A percentile compares a stretch with the other conserved stretches of the same genome.
Evolutionary conservation across 768 basidiomycete species (phyloP).

Genomic region (Solioccasus polychromus): DNA sequence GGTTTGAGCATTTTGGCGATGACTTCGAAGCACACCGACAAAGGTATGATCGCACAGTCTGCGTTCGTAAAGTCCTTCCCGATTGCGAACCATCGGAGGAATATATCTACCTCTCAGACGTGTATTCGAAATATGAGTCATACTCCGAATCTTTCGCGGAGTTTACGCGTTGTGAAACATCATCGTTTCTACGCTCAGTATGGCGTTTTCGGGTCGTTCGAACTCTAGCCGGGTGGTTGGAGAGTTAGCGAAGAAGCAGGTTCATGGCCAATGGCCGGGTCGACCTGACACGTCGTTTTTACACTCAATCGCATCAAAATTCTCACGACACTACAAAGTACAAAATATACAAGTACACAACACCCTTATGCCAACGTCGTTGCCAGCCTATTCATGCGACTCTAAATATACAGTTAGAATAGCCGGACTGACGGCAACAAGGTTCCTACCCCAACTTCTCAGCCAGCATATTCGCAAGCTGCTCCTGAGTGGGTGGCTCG

Average conservation of each 20-base stretch:
- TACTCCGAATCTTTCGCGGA: background rate
- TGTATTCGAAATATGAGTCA: slow-evolving; percentile 1
- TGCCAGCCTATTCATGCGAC: no score
- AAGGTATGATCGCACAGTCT: slow-evolving; percentile 56
- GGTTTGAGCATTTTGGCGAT: slow-evolving; percentile 40
- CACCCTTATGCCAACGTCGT: no score
- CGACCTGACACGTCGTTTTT: no score
- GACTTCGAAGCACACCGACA: slow-evolving; percentile 46
- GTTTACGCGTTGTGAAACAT: no score
- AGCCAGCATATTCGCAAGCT: background rate
- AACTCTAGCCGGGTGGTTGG: no score
- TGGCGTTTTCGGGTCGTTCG: background rate
- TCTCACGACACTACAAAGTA: no score
- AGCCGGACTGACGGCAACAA: background rate
- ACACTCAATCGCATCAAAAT: no score
- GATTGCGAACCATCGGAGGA: slow-evolving; percentile 25
- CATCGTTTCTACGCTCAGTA: background rate
- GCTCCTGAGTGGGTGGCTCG: background rate
- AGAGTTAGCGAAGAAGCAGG: no score
- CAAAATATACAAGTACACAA: no score
- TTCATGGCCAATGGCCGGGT: no score
- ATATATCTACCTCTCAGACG: slow-evolving; percentile 8
- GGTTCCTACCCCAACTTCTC: background rate
- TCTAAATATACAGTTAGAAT: background rate
- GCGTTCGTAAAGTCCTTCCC: slow-evolving; percentile 53